Base-by-base conservation (phyloP, 768 basidiomycete genomes). In the Cystofilobasidium bisporidii region DNA sequence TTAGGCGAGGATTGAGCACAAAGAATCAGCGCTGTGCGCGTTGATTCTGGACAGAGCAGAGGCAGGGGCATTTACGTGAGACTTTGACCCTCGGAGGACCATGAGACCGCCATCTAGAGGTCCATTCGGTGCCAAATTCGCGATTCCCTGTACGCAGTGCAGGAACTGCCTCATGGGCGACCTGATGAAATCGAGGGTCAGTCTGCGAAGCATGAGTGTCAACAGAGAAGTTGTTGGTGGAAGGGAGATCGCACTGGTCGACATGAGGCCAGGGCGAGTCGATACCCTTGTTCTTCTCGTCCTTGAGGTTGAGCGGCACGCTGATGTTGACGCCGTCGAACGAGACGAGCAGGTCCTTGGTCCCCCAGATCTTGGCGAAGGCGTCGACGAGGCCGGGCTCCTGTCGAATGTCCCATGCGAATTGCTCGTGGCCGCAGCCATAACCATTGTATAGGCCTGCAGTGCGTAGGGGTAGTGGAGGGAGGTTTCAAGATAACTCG, bases 81-180 rank as follows among this genome's bases (percentile, higher is more conserved):
- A 38, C 28, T 74, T 71, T 9, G 74, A 75, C 10, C 76, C 76
- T 43, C 73, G 70, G 67, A 79, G 76, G 58, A 79, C 75, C 72
- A 77, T 74, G 2, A 79, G 71, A 14, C 78, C 78, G 30, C 78
- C 78, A 55, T 79, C 78, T 45, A 77, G 69, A 2, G 75, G 75
- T 12, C 78, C 78, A 70, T 77, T 77, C 1, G 65, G 68, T 56
- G 70, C 70, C 15, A 74, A 57, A 64, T 74, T 74, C 60, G 70
- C 67, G 48, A 74, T 69, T 5, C 71, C 71, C 48, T 71, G 67
- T 1, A 69, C 24, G 61, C 64, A 67, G 55, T 64, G 63, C 1
- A 69, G 36, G 33, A 63, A 64, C 43, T 48, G 36, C 0, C 67
- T 33, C 28, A n/a, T 63, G 4, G 67, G 67, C 10, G 61, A 45